These are phyloP conservation scores for Zychaea mexicana DNA, from an alignment of 371 early-diverging fungal species.

Conservation along the genomic window DNA sequence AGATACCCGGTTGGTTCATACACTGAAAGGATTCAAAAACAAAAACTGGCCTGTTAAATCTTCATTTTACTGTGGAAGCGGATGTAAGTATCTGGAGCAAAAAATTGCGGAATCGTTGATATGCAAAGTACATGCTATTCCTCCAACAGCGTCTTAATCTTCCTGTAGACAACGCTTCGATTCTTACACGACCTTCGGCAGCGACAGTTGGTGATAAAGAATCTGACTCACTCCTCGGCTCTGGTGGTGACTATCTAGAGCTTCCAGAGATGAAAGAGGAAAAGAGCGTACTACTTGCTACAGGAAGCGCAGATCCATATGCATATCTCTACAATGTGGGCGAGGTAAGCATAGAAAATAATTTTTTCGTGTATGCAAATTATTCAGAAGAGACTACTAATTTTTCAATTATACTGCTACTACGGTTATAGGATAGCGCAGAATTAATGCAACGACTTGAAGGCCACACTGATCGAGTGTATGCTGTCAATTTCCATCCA, in stretches of 20 bases:
- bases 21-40: slow-evolving; percentile 84
- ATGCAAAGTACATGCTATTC: not conserved
- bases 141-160: not conserved
- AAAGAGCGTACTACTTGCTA: slow-evolving; percentile 73
- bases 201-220: slow-evolving; percentile 21
- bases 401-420: not conserved
- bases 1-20: slow-evolving; percentile 65
- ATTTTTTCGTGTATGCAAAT: not conserved
- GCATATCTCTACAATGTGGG: slow-evolving; percentile 82
- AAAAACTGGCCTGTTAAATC: slow-evolving; percentile 91
- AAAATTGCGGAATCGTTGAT: not conserved
- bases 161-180: slow-evolving; percentile 45
- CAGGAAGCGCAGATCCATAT: slow-evolving; percentile 87
- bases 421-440: slow-evolving; percentile 61
- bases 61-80: slow-evolving; percentile 74
- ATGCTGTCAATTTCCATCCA: slow-evolving; percentile 85
- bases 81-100: slow-evolving; percentile 48
- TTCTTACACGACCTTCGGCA: slow-evolving; percentile 33
- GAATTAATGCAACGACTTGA: slow-evolving; percentile 79
- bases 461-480: slow-evolving; percentile 88
- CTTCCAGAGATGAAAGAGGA: slow-evolving; percentile 55
- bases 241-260: slow-evolving; percentile 38
- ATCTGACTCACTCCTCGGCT: slow-evolving; percentile 29
- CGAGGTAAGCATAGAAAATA: slow-evolving; percentile 49
- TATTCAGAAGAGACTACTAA: not conserved